Evolutionary conservation across 306 rosid species (phyloP).

Genomic region (Morella rubra): DNA sequence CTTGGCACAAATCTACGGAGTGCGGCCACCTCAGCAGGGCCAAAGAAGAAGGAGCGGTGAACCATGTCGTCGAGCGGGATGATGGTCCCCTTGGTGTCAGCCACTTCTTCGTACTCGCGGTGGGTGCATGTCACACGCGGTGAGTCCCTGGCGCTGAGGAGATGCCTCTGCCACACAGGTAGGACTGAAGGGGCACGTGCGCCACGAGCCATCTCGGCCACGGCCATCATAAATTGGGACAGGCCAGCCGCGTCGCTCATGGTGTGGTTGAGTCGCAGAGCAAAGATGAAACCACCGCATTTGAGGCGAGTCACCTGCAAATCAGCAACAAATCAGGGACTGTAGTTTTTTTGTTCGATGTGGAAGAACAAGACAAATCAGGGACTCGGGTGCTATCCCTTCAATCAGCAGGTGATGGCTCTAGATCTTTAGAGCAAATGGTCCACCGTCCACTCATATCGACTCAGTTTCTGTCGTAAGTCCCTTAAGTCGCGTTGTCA

Average conservation of each 20-base stretch:
- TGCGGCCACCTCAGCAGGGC: conserved; percentile 8
- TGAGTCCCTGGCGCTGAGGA: conserved; percentile 30
- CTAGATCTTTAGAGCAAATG: too few species aligned
- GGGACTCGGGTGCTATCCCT: too few species aligned
- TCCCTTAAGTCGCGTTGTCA: too few species aligned
- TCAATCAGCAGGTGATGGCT: too few species aligned
- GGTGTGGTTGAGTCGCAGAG: conserved; percentile 37
- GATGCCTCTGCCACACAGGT: conserved; percentile 37
- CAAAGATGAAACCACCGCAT: conserved; percentile 42
- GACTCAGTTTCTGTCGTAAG: too few species aligned
- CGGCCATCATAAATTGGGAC: conserved; percentile 12
- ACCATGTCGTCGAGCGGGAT: not conserved
- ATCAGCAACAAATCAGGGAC: too few species aligned
- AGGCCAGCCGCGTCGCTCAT: conserved; percentile 24
- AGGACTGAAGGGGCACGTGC: conserved; percentile 11
- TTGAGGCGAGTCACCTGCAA: conserved; percentile 26
- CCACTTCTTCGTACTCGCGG: conserved; percentile 23
- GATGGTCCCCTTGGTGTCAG: conserved; percentile 8
- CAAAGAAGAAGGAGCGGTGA: conserved; percentile 25
- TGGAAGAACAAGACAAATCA: too few species aligned
- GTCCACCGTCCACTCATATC: too few species aligned
- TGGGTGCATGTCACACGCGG: conserved; percentile 20
- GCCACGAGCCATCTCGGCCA: conserved; percentile 31
- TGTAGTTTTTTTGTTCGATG: too few species aligned
- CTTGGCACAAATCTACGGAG: conserved; percentile 21